A percentile compares a stretch with the other conserved stretches of the same genome.
phyloP scores from a whole-genome alignment of 208 protist genomes.

The Wallacemonas sp. region DNA sequence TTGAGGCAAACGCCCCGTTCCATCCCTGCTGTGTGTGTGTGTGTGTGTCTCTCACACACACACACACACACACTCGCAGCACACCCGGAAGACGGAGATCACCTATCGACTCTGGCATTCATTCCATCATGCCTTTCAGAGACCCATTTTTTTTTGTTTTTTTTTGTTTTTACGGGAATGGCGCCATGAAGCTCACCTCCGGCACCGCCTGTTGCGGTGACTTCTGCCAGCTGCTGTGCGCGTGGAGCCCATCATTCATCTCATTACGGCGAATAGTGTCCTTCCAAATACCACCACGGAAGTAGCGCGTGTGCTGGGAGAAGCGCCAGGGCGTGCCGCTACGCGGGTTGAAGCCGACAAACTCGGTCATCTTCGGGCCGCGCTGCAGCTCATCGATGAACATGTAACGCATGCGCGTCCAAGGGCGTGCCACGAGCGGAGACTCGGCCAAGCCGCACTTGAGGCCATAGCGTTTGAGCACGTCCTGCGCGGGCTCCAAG shows the following conservation, averaged over 20 bases:
- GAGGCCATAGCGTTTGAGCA: conserved; percentile 78
- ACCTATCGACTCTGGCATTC: too few relatives aligned
- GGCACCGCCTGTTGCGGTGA: conserved; percentile 89
- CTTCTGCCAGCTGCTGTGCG: conserved; percentile 90
- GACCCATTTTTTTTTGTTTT: neutral
- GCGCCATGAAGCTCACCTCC: conserved; percentile 78
- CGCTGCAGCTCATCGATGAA: conserved; percentile 91
- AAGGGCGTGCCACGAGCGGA: conserved; percentile 79
- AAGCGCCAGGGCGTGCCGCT: conserved; percentile 86
- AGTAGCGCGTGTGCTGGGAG: conserved; percentile 86
- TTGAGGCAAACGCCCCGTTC: too few relatives aligned
- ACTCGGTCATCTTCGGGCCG: conserved; percentile 82
- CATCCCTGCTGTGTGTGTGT: too few relatives aligned
- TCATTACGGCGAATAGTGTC: conserved; percentile 87
- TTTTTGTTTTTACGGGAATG: conserved; percentile 49
- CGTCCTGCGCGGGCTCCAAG: conserved; percentile 56
- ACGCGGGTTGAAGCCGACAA: conserved; percentile 88
- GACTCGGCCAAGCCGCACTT: conserved; percentile 79
- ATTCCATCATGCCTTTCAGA: too few relatives aligned
- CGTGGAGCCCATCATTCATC: conserved; percentile 87
- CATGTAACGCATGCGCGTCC: conserved; percentile 88
- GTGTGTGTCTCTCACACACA: neutral
- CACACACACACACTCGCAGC: neutral
- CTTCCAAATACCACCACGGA: conserved; percentile 83
- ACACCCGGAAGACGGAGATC: too few relatives aligned